Percentiles rank a stretch among this genome's conserved stretches.
Conservation (phyloP, 169 alveolate genomes). For the Ichthyophthirius multifiliis region DNA sequence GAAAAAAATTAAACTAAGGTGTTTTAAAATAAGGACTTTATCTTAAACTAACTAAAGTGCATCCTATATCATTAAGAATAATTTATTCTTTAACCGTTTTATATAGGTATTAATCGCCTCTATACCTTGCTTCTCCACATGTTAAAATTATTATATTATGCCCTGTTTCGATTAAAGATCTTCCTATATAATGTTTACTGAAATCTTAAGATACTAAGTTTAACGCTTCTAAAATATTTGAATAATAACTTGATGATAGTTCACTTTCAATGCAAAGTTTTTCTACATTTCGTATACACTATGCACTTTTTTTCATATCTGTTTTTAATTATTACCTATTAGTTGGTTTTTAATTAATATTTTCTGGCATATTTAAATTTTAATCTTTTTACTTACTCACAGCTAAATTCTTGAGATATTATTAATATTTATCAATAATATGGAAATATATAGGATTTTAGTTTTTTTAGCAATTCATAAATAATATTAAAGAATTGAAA, state of each 20-base stretch:
- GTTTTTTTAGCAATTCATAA: not conserved
- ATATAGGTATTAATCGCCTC: not conserved
- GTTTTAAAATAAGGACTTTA: no score
- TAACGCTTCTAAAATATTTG: constrained; percentile 2
- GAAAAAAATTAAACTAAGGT: no score
- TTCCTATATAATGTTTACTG: not conserved
- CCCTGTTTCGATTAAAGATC: not conserved
- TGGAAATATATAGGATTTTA: not conserved
- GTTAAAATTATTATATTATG: not conserved
- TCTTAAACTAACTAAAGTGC: not conserved
- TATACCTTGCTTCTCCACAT: not conserved
- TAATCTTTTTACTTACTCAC: not conserved
- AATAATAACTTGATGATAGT: not conserved
- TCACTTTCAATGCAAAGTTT: not conserved
- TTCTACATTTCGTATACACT: no score
- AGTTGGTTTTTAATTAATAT: no score
- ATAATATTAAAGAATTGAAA: not conserved
- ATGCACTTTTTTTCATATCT: no score
- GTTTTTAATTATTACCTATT: not conserved
- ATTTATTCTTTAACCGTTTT: not conserved
- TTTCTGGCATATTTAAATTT: not conserved
- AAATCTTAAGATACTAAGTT: not conserved
- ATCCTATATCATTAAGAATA: not conserved
- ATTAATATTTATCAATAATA: not conserved
- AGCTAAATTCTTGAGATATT: not conserved